These are phyloP conservation scores for Diaporthe nobilis DNA, from an alignment of 2,329 filamentous ascomycete species.

Conservation along the genomic window DNA sequence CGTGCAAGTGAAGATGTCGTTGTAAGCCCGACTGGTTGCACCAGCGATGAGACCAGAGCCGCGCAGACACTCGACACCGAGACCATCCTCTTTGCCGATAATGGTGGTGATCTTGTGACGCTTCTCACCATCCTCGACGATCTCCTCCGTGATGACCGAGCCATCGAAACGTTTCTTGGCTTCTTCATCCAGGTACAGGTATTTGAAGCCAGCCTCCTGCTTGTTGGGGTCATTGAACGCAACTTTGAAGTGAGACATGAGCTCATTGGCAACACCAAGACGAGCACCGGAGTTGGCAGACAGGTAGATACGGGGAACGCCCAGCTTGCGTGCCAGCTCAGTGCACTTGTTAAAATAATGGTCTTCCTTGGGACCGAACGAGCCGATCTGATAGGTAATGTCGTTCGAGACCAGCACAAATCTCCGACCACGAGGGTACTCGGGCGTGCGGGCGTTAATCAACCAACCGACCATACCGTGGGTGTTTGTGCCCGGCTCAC, in stretches of 20 bases:
- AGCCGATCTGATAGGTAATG: slow-evolving; percentile 99
- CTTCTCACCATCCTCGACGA: slow-evolving; percentile 89
- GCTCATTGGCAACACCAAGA: slow-evolving; percentile 94
- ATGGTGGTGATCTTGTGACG: slow-evolving; percentile 95
- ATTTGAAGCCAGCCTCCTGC: slow-evolving; percentile 94
- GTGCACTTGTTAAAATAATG: slow-evolving; percentile 99
- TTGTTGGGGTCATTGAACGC: slow-evolving; percentile 91
- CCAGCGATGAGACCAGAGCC: slow-evolving; percentile 98
- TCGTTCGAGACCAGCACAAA: slow-evolving; percentile 99
- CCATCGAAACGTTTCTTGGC: slow-evolving; percentile 90
- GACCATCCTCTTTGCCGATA: slow-evolving; percentile 92
- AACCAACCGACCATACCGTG: slow-evolving; percentile 99
- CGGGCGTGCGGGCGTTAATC: slow-evolving; percentile 92
- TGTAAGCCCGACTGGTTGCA: slow-evolving; percentile 96
- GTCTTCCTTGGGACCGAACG: slow-evolving; percentile 96
- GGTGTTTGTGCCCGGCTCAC: slow-evolving; percentile 93
- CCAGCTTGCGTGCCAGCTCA: slow-evolving; percentile 91
- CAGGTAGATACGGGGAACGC: slow-evolving; percentile 96
- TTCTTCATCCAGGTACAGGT: slow-evolving; percentile 92
- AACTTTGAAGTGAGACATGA: slow-evolving; percentile 97
- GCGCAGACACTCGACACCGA: slow-evolving; percentile 97
- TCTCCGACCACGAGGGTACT: slow-evolving; percentile 92
- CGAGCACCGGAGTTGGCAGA: slow-evolving; percentile 99
- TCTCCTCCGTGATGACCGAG: slow-evolving; percentile 88
- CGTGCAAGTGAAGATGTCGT: slow-evolving; percentile 98